Base-by-base conservation (phyloP, 345 rosid genomes). In the Gossypium herbaceum region DNA sequence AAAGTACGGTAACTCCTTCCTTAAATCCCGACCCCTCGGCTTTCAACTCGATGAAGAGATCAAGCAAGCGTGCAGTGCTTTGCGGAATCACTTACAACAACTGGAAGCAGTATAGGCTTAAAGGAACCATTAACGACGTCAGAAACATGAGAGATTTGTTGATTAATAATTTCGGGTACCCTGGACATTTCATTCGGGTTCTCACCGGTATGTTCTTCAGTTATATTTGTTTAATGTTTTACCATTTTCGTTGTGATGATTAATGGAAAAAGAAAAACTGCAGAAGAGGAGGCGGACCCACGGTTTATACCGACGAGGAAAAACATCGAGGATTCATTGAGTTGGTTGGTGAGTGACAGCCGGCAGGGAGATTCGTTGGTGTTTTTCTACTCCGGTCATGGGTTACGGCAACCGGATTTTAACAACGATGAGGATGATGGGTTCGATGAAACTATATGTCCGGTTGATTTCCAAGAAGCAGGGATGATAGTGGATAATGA, bases 301-400 rank as follows among this genome's bases (percentile, higher is more conserved):
- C 61, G 44, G 2, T 78, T 19, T 20, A 69, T 15, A 12, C 92
- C 92, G 12, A 88, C 86, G 2, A 88, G 75, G 83, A 78, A 73
- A 77, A 88, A 90, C 83, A 88, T 90, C 20, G 60, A 58, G 71
- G 73, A 51, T 0, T 74, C 85, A 3, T 70, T 90, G 81, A 19
- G 51, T 12, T 90, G 94, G 94, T 87, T 88, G 7, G 87, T 90
- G 44, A 56, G 76, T 25, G 88, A 25, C 17, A 81, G 88, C 77
- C 24, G 10, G 62, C 15, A n/a, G 0, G 89, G 84, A 7, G 86
- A 88, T 39, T 86, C 94, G 0, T 68, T 88, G 25, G 83, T 86
- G 68, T 90, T 90, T 79, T 90, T 79, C 73, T 90, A 82, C 81
- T 85, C 94, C 0, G 92, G 94, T 1, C 89, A 88, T n/a, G 92